Base-by-base conservation (phyloP, 2,329 filamentous ascomycete genomes). In the Xylariaceae sp. region DNA sequence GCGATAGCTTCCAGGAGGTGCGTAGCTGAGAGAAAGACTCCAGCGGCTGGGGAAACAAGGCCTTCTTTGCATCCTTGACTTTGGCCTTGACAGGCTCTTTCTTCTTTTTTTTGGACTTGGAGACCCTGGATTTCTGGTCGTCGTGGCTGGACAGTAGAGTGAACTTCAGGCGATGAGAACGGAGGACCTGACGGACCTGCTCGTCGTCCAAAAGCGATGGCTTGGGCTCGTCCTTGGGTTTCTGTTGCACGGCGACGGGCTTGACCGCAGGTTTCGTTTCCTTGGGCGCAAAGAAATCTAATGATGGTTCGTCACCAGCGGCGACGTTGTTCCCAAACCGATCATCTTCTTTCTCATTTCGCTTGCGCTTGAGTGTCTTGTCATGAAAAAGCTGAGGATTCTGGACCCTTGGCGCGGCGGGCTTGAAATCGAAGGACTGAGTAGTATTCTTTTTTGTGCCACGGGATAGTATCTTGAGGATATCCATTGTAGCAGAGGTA, bases 101-200 rank as follows among this genome's bases (percentile, higher is more conserved):
- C 58, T 75, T 77, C 61, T 82, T 83, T 14, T 76, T 76, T 39
- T 75, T 74, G 57, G 75, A 77, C 59, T 82, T 83, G 54, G 76
- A 76, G 61, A 82, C 82, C 59, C 80, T 82, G 9, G 73, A 67
- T 47, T 73, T 72, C 15, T 71, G 68, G 19, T 70, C 66, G 30
- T 66, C 70, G 38, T 72, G 61, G 39, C 75, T 76, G 19, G 80
- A 81, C n/a, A 96, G 72, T 43, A 95, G 74, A 0, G 87, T 89
- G 36, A 95, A 80, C 68, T 96, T 96, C 57, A 96, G 75, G 56
- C 90, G 87, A 68, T 96, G 90, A 49, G 83, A 86, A 53, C 85
- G 84, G 53, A 96, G 71, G 11, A 92, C 75, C 52, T 85, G 81
- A 59, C 86, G 85, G 59, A 88, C 85, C 64, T 91, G 82, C 49